These are phyloP conservation scores for Trichoderma afroharzianum DNA, from an alignment of 2,329 filamentous ascomycete species.

Conservation along the genomic window DNA sequence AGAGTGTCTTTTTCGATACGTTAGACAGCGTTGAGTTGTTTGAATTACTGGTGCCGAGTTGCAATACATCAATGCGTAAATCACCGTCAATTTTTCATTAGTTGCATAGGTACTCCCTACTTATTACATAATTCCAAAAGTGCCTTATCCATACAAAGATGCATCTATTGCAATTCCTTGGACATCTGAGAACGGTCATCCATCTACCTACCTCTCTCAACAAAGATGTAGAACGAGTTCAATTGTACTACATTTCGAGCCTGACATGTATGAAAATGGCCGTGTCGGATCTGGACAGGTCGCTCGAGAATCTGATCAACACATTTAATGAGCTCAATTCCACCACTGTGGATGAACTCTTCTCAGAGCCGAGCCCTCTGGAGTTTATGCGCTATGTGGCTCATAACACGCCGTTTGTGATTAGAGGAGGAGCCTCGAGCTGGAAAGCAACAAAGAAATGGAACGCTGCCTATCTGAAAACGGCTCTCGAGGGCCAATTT, in stretches of 20 bases:
- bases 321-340: constrained; percentile 73
- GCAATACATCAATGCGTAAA: not conserved
- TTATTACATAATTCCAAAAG: not conserved
- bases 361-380: constrained; percentile 65
- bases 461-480: constrained; percentile 57
- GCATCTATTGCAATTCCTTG: not conserved
- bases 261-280: not conserved
- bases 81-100: not conserved
- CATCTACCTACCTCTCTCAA: not conserved
- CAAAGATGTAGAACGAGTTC: not conserved
- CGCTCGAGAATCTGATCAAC: constrained; percentile 52
- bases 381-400: constrained; percentile 78
- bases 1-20: not conserved
- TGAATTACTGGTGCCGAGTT: not conserved
- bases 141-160: not conserved
- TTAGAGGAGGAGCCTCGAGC: constrained; percentile 56
- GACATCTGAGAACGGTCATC: not conserved
- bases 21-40: not conserved
- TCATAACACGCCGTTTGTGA: constrained; percentile 70
- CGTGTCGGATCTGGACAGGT: not conserved
- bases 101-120: not conserved
- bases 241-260: not conserved
- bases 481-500: constrained; percentile 49
- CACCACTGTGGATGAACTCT: constrained; percentile 55
- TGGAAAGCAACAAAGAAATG: constrained; percentile 64